These are phyloP conservation scores for Ceratobasidium sp. DNA, from an alignment of 1,284 basidiomycete genomes.

Conservation along the genomic window DNA sequence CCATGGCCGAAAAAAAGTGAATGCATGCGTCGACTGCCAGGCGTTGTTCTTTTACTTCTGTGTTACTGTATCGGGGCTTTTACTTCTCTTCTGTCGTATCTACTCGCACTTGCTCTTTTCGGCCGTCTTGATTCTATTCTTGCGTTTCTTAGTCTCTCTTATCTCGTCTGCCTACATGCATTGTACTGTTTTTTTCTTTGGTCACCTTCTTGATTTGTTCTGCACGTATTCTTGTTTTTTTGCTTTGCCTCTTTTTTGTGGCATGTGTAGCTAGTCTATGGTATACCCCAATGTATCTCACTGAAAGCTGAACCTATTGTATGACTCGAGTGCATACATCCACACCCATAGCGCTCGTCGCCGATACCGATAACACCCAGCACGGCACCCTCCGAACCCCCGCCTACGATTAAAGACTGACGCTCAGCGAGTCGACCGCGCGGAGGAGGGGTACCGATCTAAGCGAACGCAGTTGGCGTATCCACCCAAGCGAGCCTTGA, in stretches of 20 bases:
- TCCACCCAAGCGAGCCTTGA: not conserved
- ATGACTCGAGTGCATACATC: no score
- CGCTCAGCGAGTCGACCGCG: no score
- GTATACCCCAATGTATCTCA: slow-evolving; percentile 40
- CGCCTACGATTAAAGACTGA: no score
- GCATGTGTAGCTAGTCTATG: slow-evolving; percentile 25
- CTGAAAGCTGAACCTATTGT: no score
- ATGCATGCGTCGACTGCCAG: not conserved
- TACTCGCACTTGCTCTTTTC: not conserved
- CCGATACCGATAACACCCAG: not conserved
- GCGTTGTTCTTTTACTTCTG: not conserved
- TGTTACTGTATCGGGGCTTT: no score
- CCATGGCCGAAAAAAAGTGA: not conserved
- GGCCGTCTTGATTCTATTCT: not conserved
- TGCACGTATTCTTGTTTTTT: not conserved
- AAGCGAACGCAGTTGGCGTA: slow-evolving; percentile 2
- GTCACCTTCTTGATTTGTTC: not conserved
- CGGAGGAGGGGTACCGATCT: not conserved
- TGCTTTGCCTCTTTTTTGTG: not conserved
- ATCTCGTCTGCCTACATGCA: not conserved
- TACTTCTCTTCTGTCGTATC: no score
- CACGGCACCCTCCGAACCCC: no score
- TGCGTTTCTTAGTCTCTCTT: no score
- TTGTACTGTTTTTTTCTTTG: not conserved
- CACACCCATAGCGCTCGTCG: no score